Conservation (phyloP, 148 eudicot species). For the Selenicereus undatus region DNA sequence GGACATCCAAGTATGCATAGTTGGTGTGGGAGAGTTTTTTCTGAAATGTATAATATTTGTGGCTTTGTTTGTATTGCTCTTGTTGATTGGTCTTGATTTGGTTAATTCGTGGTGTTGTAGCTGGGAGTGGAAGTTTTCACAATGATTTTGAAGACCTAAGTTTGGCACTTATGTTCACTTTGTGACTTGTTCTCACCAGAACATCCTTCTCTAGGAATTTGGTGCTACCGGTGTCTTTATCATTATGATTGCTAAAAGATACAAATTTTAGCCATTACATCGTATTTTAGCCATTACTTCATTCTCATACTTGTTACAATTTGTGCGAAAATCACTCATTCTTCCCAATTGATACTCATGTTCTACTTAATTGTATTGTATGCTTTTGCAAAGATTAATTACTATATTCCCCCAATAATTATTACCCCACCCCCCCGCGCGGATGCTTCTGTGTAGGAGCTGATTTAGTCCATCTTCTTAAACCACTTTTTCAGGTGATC, state of each 20-base stretch:
- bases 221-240: background rate
- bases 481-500: constrained; percentile 3
- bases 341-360: background rate
- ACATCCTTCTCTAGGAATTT: background rate
- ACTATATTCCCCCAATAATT: no score
- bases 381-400: background rate
- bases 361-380: background rate
- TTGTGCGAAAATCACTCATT: background rate
- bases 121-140: no score
- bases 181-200: no score
- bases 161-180: no score
- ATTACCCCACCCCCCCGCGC: no score
- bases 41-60: background rate
- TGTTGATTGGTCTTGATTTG: no score
- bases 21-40: background rate
- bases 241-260: background rate
- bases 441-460: background rate
- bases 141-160: no score
- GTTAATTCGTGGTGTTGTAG: no score
- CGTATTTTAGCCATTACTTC: background rate
- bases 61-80: background rate
- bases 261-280: background rate
- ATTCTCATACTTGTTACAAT: background rate
- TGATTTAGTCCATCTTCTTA: background rate
- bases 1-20: background rate